Conservation (phyloP, 2,329 filamentous ascomycete genomes). For the Ceratocystis harringtonii region DNA sequence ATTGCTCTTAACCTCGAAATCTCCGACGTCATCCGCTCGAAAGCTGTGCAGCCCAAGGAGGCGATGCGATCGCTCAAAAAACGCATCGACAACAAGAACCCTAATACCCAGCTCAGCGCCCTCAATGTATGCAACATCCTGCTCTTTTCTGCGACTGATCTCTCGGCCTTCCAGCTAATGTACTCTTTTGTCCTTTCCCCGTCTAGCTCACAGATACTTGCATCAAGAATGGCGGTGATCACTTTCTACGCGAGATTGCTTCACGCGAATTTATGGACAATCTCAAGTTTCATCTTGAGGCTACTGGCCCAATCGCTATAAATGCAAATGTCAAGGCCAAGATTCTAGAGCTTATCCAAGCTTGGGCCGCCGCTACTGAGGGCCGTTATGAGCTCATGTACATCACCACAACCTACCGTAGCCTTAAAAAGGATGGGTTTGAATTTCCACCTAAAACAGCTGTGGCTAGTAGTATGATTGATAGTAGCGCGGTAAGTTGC, state of each 20-base stretch:
- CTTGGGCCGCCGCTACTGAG: slow-evolving; percentile 82
- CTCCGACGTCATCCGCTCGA: slow-evolving; percentile 91
- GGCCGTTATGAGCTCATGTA: slow-evolving; percentile 70
- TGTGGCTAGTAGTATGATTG: slow-evolving; percentile 92
- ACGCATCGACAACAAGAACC: slow-evolving; percentile 93
- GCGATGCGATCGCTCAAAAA: slow-evolving; percentile 93
- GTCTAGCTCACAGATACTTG: slow-evolving; percentile 86
- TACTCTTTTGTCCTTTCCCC: neutral
- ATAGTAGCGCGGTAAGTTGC: slow-evolving; percentile 72
- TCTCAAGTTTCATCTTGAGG: slow-evolving; percentile 74
- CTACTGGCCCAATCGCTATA: slow-evolving; percentile 55
- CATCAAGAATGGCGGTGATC: slow-evolving; percentile 91
- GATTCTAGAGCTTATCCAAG: slow-evolving; percentile 85
- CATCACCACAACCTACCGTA: slow-evolving; percentile 74
- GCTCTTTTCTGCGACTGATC: neutral
- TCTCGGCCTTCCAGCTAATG: neutral
- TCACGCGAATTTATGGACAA: slow-evolving; percentile 99
- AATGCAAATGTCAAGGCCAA: slow-evolving; percentile 78
- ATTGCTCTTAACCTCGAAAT: slow-evolving; percentile 97
- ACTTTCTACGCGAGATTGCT: slow-evolving; percentile 90
- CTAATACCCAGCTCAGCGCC: slow-evolving; percentile 90
- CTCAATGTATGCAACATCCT: slow-evolving; percentile 49
- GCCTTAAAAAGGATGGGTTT: slow-evolving; percentile 60
- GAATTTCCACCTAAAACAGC: slow-evolving; percentile 75
- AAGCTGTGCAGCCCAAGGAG: slow-evolving; percentile 92